Percentiles rank a stretch among this genome's conserved stretches.
Evolutionary conservation across 2,329 filamentous ascomycete genomes (phyloP).

Genomic region (Xylariaceae sp.): DNA sequence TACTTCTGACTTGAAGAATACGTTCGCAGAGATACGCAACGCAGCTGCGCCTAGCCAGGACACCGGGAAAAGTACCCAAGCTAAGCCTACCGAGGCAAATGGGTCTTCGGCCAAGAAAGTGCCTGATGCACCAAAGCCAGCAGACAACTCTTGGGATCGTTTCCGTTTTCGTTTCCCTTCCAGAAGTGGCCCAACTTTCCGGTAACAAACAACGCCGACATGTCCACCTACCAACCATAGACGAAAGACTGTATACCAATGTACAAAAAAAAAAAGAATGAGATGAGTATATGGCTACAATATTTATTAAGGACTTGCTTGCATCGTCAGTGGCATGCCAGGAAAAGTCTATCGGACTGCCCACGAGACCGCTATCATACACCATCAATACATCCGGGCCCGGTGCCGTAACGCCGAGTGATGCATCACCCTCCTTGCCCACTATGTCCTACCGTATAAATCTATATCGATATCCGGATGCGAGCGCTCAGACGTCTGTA

Average conservation of each 20-base stretch:
- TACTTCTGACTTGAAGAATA: too few species aligned
- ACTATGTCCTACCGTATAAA: background rate
- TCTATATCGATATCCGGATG: background rate
- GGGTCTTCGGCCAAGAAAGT: too few species aligned
- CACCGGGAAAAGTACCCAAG: too few species aligned
- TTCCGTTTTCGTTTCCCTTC: too few species aligned
- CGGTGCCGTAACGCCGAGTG: conserved; percentile 8
- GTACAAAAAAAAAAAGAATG: conserved; percentile 3
- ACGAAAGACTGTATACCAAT: conserved; percentile 8
- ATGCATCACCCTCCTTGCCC: conserved; percentile 7
- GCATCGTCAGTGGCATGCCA: too few species aligned
- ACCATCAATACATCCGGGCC: background rate
- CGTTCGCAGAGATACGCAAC: too few species aligned
- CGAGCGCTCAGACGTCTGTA: background rate
- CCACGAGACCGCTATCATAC: background rate
- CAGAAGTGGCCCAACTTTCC: too few species aligned
- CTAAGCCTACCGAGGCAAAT: too few species aligned
- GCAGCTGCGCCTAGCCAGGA: too few species aligned
- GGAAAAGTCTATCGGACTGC: too few species aligned
- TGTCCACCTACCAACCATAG: background rate
- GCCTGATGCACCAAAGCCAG: too few species aligned
- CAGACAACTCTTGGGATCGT: too few species aligned
- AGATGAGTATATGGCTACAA: background rate
- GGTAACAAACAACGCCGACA: background rate
- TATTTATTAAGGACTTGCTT: background rate